Evolutionary conservation across 306 rosid genomes (phyloP).

Genomic region (Purshia tridentata): DNA sequence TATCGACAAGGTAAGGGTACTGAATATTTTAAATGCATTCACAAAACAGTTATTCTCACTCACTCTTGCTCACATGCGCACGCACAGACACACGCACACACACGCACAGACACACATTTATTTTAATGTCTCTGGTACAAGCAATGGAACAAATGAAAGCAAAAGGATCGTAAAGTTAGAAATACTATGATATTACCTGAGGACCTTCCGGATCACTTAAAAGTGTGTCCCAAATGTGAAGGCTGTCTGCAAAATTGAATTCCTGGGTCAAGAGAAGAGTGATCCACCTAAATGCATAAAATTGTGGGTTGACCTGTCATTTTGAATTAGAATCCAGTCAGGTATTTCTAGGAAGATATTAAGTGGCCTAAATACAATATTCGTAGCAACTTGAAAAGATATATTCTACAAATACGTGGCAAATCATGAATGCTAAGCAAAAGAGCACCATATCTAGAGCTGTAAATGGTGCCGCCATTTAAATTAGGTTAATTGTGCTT

Average conservation of each 20-base stretch:
- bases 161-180: slow-evolving; percentile 14
- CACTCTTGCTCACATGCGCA: too few species aligned
- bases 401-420: slow-evolving; percentile 7
- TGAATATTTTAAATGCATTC: too few species aligned
- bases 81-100: too few species aligned
- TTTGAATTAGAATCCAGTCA: slow-evolving; percentile 33
- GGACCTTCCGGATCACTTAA: slow-evolving; percentile 97
- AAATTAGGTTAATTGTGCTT: neutral
- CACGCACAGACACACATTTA: too few species aligned
- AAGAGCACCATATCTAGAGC: neutral
- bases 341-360: slow-evolving; percentile 24
- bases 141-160: neutral
- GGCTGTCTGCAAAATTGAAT: slow-evolving; percentile 92
- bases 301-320: slow-evolving; percentile 95
- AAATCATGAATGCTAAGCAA: slow-evolving; percentile 15
- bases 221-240: slow-evolving; percentile 94
- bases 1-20: neutral
- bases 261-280: slow-evolving; percentile 97
- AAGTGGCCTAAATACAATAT: neutral
- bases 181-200: slow-evolving; percentile 45
- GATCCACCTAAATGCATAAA: slow-evolving; percentile 99
- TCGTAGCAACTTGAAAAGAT: slow-evolving; percentile 11
- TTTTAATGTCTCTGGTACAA: neutral
- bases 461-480: neutral
- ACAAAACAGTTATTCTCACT: too few species aligned